Evolutionary conservation across 768 basidiomycete species (phyloP).

Genomic region (Mycena olivaceomarginata): DNA sequence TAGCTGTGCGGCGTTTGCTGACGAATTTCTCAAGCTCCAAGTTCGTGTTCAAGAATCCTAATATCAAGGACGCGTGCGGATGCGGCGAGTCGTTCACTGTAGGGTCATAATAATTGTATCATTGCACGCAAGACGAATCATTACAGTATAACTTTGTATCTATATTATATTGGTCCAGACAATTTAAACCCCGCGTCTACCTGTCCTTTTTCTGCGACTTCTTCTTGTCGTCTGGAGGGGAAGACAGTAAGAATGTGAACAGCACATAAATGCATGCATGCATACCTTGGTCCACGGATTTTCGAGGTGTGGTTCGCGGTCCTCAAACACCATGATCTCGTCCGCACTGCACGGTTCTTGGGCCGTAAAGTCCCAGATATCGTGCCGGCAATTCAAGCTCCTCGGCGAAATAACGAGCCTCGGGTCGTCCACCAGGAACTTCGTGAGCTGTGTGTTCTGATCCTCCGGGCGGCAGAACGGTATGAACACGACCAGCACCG

Average conservation of each 20-base stretch:
- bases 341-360: neutral
- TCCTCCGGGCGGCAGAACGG: slow-evolving; percentile 17
- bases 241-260: neutral
- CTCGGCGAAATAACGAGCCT: slow-evolving; percentile 12
- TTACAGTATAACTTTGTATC: slow-evolving; percentile 42
- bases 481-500: slow-evolving; percentile 31
- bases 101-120: slow-evolving; percentile 55
- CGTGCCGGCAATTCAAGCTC: neutral
- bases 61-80: slow-evolving; percentile 95
- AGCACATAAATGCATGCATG: neutral
- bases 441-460: neutral
- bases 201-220: slow-evolving; percentile 12
- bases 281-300: neutral
- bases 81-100: slow-evolving; percentile 96
- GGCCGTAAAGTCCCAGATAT: slow-evolving; percentile 14
- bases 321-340: neutral
- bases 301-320: neutral
- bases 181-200: slow-evolving; percentile 18
- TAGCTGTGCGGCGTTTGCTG: neutral
- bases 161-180: slow-evolving; percentile 19
- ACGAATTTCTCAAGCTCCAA: slow-evolving; percentile 72
- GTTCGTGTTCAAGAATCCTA: slow-evolving; percentile 92
- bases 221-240: slow-evolving; percentile 18
- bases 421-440: slow-evolving; percentile 21
- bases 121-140: slow-evolving; percentile 19